Evolutionary conservation across 352 stramenopile genomes (phyloP).

Genomic region (Phytophthora boehmeriae): DNA sequence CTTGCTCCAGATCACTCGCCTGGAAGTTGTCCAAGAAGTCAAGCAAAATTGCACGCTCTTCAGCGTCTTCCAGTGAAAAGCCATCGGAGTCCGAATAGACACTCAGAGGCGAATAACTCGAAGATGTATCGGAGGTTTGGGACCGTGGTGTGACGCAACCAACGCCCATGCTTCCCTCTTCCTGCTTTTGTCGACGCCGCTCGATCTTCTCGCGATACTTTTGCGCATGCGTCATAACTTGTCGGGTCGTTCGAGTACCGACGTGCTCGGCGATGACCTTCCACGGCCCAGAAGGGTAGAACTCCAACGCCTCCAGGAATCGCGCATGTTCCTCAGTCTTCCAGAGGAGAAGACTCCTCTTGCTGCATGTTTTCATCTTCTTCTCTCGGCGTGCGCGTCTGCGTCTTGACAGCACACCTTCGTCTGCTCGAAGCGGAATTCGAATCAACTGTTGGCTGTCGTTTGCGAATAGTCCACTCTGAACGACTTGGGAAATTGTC

Average conservation of each 20-base stretch:
- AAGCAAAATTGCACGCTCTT: conserved; percentile 8
- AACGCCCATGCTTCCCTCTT: conserved; percentile 7
- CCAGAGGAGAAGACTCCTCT: conserved; percentile 35
- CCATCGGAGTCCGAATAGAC: no score
- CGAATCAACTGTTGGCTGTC: conserved; percentile 29
- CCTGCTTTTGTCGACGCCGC: conserved; percentile 10
- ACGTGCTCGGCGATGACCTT: conserved; percentile 35
- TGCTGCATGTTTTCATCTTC: conserved; percentile 13
- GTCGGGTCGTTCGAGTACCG: conserved; percentile 28
- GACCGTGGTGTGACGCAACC: background rate
- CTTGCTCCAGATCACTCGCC: conserved; percentile 3
- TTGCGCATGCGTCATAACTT: conserved; percentile 47
- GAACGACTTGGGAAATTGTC: conserved; percentile 27
- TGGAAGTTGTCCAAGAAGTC: conserved; percentile 15
- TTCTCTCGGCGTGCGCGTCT: conserved; percentile 15
- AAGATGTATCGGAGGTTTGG: background rate
- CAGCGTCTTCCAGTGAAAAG: background rate
- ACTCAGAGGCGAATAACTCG: background rate
- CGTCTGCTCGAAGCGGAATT: conserved; percentile 21
- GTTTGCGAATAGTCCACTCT: conserved; percentile 25
- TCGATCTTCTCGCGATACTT: conserved; percentile 47
- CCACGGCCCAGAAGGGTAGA: conserved; percentile 35
- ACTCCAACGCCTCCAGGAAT: conserved; percentile 42
- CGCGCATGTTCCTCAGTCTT: conserved; percentile 40
- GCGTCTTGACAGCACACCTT: conserved; percentile 6